These are phyloP conservation scores for Hanseniaspora hatyaiensis DNA, from an alignment of 805 yeast genomes.

Conservation along the genomic window DNA sequence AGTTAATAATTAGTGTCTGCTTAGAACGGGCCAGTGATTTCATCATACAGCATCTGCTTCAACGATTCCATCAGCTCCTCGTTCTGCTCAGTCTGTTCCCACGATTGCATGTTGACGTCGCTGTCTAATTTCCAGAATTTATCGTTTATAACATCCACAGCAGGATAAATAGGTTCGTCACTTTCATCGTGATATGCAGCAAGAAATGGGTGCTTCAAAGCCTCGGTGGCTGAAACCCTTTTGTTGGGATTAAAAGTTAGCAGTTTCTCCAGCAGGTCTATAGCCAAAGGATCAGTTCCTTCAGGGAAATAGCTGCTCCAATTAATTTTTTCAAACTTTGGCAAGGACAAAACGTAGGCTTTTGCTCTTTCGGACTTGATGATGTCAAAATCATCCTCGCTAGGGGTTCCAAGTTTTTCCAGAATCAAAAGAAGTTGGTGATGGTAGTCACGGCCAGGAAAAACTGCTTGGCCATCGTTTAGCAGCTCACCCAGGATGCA, in stretches of 20 bases:
- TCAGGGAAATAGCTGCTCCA: slow-evolving; percentile 28
- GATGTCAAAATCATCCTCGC: slow-evolving; percentile 58
- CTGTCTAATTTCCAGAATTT: slow-evolving; percentile 35
- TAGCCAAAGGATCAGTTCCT: slow-evolving; percentile 33
- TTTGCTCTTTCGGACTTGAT: slow-evolving; percentile 66
- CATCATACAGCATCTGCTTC: slow-evolving; percentile 66
- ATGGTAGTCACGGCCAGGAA: slow-evolving; percentile 66
- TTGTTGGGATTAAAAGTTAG: slow-evolving; percentile 64
- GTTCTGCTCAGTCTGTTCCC: slow-evolving; percentile 41
- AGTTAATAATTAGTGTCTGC: neutral
- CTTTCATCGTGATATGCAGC: slow-evolving; percentile 55
- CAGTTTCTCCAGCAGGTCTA: slow-evolving; percentile 57
- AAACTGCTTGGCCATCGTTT: slow-evolving; percentile 44
- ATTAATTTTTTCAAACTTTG: slow-evolving; percentile 46
- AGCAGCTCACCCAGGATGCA: slow-evolving; percentile 66
- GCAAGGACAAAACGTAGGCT: slow-evolving; percentile 60
- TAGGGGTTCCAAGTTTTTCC: slow-evolving; percentile 62
- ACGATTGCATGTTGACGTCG: slow-evolving; percentile 24
- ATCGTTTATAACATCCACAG: slow-evolving; percentile 28
- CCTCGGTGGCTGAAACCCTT: slow-evolving; percentile 63
- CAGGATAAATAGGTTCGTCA: slow-evolving; percentile 49
- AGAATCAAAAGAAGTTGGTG: slow-evolving; percentile 57
- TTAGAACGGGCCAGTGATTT: slow-evolving; percentile 48
- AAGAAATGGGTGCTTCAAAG: slow-evolving; percentile 63
- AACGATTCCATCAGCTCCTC: slow-evolving; percentile 62